These are phyloP conservation scores for Kuraishia piskuri DNA, from an alignment of 805 yeast genomes.

Conservation along the genomic window DNA sequence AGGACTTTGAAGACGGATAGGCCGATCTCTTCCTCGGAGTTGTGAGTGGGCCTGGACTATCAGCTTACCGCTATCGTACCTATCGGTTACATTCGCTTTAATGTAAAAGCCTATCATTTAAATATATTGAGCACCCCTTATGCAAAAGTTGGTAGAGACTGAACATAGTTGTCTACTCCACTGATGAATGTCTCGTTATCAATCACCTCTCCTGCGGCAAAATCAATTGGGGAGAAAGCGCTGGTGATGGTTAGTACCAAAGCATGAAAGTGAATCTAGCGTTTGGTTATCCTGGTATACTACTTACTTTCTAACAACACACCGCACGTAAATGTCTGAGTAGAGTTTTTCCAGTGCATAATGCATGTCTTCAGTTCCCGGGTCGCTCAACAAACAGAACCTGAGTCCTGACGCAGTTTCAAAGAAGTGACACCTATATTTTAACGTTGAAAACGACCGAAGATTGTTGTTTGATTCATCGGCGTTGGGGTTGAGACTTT, in stretches of 20 bases:
- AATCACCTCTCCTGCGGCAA: constrained; percentile 40
- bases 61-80: too few species aligned
- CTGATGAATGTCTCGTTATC: constrained; percentile 46
- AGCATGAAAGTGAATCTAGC: background rate
- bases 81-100: too few species aligned
- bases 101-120: background rate
- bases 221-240: constrained; percentile 51
- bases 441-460: constrained; percentile 58
- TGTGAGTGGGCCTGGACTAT: too few species aligned
- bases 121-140: background rate
- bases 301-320: constrained; percentile 47
- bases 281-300: constrained; percentile 1
- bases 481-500: constrained; percentile 32
- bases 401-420: constrained; percentile 77
- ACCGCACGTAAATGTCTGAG: constrained; percentile 45
- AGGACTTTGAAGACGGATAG: too few species aligned
- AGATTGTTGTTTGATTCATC: constrained; percentile 24
- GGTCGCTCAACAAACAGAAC: constrained; percentile 68
- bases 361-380: constrained; percentile 45
- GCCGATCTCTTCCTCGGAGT: too few species aligned
- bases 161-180: constrained; percentile 34
- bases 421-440: constrained; percentile 69
- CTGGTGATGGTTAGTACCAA: constrained; percentile 8
- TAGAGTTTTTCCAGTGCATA: constrained; percentile 50
- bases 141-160: constrained; percentile 1